Conservation (phyloP, 768 basidiomycete species). For the Mycena rebaudengoi region DNA sequence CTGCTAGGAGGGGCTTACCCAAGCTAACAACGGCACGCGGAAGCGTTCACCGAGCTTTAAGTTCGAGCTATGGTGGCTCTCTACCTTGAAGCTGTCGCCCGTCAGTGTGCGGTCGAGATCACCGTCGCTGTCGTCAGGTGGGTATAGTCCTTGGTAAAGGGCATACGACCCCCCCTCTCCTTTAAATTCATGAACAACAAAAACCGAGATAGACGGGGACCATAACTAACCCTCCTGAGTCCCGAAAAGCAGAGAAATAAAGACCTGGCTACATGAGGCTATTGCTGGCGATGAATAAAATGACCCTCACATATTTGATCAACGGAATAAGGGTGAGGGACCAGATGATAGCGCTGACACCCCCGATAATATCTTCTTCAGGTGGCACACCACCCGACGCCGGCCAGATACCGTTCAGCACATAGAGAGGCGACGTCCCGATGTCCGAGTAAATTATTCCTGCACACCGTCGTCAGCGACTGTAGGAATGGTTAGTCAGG, state of each 20-base stretch:
- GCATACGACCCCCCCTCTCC: conserved; percentile 79
- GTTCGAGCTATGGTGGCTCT: conserved; percentile 23
- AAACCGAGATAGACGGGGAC: neutral
- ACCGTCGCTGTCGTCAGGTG: conserved; percentile 51
- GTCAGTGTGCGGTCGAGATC: conserved; percentile 65
- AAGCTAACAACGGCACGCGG: conserved; percentile 62
- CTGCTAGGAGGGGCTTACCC: conserved; percentile 49
- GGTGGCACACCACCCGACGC: conserved; percentile 54
- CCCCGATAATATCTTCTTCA: conserved; percentile 70
- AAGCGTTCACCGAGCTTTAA: conserved; percentile 42
- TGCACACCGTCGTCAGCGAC: conserved; percentile 21
- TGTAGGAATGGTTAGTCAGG: neutral
- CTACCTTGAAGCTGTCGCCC: conserved; percentile 46
- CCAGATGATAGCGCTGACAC: conserved; percentile 72
- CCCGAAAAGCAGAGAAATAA: conserved; percentile 58
- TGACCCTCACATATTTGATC: conserved; percentile 72
- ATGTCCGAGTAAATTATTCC: conserved; percentile 61
- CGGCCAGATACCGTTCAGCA: conserved; percentile 72
- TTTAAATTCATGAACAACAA: conserved; percentile 19
- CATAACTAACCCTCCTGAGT: conserved; percentile 55
- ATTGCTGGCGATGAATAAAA: no score
- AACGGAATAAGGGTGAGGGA: conserved; percentile 66
- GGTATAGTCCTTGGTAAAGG: conserved; percentile 67
- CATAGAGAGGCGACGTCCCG: conserved; percentile 71
- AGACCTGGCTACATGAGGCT: no score